These are phyloP conservation scores for Kregervanrija fluxuum DNA, from an alignment of 805 yeast species.

Conservation along the genomic window DNA sequence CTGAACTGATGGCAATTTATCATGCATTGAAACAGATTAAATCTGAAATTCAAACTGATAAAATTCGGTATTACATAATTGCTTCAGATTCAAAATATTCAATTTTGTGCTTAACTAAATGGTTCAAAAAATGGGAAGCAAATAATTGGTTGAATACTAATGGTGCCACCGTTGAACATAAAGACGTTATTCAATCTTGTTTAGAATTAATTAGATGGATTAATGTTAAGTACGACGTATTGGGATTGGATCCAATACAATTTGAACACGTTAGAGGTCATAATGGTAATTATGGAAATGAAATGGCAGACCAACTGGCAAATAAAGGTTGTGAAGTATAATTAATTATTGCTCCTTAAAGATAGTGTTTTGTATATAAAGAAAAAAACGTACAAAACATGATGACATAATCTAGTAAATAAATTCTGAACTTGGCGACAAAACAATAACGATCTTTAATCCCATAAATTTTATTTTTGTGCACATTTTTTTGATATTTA, in stretches of 20 bases:
- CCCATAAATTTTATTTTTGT: too few species aligned
- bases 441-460: too few species aligned
- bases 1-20: constrained; percentile 65
- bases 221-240: constrained; percentile 28
- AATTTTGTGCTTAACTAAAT: constrained; percentile 45
- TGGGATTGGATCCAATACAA: constrained; percentile 32
- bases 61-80: constrained; percentile 31
- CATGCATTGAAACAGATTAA: constrained; percentile 43
- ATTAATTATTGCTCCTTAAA: too few species aligned
- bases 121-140: constrained; percentile 50
- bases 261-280: constrained; percentile 71
- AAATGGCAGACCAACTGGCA: constrained; percentile 70
- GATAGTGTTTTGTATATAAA: too few species aligned
- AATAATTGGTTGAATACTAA: constrained; percentile 46
- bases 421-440: too few species aligned
- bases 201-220: constrained; percentile 27
- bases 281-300: constrained; percentile 62
- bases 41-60: constrained; percentile 23
- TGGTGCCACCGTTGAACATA: constrained; percentile 42
- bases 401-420: too few species aligned
- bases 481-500: too few species aligned
- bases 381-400: too few species aligned
- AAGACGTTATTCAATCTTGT: constrained; percentile 38
- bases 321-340: constrained; percentile 43
- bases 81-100: constrained; percentile 69